Percentiles rank a stretch among this genome's conserved stretches.
Conservation (phyloP, 208 protist genomes). For the Leishmania arabica region DNA sequence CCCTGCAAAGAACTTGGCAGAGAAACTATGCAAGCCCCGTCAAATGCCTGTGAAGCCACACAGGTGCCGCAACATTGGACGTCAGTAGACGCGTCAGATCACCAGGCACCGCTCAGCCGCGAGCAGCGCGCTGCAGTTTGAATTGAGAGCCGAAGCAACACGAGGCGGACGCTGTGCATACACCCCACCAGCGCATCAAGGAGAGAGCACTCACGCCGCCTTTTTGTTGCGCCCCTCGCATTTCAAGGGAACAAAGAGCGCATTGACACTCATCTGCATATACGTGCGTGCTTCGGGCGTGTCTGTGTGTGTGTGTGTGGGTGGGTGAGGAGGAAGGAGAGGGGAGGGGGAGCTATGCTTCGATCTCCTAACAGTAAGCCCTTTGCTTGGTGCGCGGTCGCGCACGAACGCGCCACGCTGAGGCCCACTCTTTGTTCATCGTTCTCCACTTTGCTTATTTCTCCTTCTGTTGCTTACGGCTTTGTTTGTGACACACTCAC, state of each 20-base stretch:
- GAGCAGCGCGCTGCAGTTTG: neutral
- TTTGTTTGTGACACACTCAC: neutral
- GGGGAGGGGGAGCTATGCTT: neutral
- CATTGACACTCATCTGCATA: neutral
- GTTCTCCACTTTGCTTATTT: neutral
- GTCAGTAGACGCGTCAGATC: no score
- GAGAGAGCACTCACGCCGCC: no score
- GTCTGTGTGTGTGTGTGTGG: neutral
- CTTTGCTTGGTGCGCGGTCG: neutral
- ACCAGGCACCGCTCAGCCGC: neutral
- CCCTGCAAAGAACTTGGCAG: neutral
- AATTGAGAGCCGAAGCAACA: neutral
- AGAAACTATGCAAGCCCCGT: neutral
- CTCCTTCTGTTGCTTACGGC: neutral
- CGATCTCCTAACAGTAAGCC: neutral
- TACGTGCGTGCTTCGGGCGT: neutral
- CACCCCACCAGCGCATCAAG: neutral
- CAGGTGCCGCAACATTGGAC: neutral
- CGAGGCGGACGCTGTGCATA: neutral
- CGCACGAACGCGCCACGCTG: neutral
- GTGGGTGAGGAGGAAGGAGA: neutral
- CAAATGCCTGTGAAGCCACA: slow-evolving; percentile 9
- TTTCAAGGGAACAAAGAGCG: neutral
- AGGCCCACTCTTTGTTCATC: neutral
- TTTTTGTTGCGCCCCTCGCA: no score